Conservation (phyloP, 2,329 filamentous ascomycete species). For the Coleophoma eucalyptorum region DNA sequence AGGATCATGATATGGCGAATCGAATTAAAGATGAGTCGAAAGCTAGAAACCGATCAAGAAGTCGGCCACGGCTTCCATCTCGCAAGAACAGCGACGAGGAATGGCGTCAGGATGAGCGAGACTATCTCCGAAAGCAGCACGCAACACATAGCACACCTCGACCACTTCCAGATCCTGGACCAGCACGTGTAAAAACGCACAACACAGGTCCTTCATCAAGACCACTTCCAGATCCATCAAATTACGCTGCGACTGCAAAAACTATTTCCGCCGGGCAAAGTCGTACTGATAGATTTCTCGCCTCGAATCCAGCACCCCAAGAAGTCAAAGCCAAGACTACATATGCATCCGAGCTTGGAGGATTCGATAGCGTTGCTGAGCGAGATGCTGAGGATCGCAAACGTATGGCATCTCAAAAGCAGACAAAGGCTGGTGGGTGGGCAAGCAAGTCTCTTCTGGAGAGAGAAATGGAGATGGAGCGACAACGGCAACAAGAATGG, state of each 20-base stretch:
- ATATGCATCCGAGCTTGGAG: slow-evolving; percentile 35
- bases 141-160: slow-evolving; percentile 19
- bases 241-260: slow-evolving; percentile 17
- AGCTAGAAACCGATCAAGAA: slow-evolving; percentile 8
- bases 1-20: slow-evolving; percentile 23
- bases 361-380: slow-evolving; percentile 37
- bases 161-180: slow-evolving; percentile 25
- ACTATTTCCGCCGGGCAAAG: slow-evolving; percentile 21
- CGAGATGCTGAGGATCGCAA: slow-evolving; percentile 45
- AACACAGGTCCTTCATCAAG: slow-evolving; percentile 29
- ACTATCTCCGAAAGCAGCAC: slow-evolving; percentile 44
- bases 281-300: slow-evolving; percentile 45
- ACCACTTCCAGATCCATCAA: slow-evolving; percentile 28
- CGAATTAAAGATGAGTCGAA: slow-evolving; percentile 22
- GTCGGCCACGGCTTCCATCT: slow-evolving; percentile 10
- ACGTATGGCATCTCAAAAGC: slow-evolving; percentile 41
- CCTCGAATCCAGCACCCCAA: slow-evolving; percentile 41
- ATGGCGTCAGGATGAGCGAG: slow-evolving; percentile 47
- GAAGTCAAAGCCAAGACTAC: slow-evolving; percentile 28
- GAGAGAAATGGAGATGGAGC: slow-evolving; percentile 57
- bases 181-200: slow-evolving; percentile 23
- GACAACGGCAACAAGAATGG: slow-evolving; percentile 60
- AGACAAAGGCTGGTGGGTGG: slow-evolving; percentile 49
- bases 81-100: slow-evolving; percentile 34
- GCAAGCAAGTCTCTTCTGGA: slow-evolving; percentile 52